Conservation (phyloP, 805 yeast species). For the Barnettozyma populi region DNA sequence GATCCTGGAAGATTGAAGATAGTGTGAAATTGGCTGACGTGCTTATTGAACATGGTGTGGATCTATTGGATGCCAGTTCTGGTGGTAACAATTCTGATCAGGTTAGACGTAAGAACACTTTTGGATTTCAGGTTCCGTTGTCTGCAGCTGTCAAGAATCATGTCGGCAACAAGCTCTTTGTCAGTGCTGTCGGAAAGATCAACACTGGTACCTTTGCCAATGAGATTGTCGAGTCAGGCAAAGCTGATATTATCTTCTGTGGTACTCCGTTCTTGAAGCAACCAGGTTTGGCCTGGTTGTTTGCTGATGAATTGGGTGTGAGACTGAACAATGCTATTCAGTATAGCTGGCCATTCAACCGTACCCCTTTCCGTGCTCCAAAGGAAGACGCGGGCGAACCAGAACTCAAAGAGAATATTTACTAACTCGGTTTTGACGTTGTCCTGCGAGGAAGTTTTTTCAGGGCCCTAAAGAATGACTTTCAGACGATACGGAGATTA, state of each 20-base stretch:
- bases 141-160: conserved; percentile 39
- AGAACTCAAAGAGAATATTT: no score
- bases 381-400: no score
- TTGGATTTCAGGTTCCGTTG: conserved; percentile 33
- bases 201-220: conserved; percentile 32
- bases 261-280: conserved; percentile 43
- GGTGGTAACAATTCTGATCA: conserved; percentile 41
- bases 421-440: no score
- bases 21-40: conserved; percentile 32
- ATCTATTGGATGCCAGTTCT: conserved; percentile 48
- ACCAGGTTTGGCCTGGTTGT: conserved; percentile 44
- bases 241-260: conserved; percentile 42
- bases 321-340: conserved; percentile 33
- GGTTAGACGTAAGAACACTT: conserved; percentile 17
- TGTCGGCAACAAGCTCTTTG: conserved; percentile 36
- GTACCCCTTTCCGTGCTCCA: conserved; percentile 11
- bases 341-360: conserved; percentile 28
- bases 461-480: no score
- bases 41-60: conserved; percentile 40
- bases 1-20: conserved; percentile 16
- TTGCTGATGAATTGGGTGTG: conserved; percentile 47
- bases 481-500: no score
- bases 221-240: conserved; percentile 34
- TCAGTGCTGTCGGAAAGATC: conserved; percentile 46
- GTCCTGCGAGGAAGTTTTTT: no score